phyloP scores from a whole-genome alignment of 306 rosid genomes.

The Phaseolus lunatus region DNA sequence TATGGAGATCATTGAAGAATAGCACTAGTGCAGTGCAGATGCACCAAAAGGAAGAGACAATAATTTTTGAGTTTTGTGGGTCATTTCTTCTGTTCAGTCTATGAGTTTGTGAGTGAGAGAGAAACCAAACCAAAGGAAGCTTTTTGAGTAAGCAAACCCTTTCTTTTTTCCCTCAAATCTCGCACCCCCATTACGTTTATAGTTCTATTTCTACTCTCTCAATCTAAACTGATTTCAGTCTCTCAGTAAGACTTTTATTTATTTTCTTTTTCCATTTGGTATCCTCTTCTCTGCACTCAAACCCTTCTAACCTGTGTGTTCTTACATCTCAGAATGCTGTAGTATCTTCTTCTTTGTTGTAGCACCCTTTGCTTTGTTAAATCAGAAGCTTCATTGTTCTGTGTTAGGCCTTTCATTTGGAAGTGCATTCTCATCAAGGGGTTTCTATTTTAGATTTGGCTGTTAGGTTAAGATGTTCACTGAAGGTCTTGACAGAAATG shows the following conservation, averaged over 20 bases:
- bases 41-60: neutral
- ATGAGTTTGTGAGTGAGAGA: constrained; percentile 10
- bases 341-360: neutral
- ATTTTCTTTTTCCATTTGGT: constrained; percentile 12
- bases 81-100: neutral
- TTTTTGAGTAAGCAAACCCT: constrained; percentile 40
- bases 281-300: constrained; percentile 8
- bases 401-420: neutral
- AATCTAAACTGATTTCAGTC: neutral
- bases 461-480: constrained; percentile 77
- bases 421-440: constrained; percentile 32
- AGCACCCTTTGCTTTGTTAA: neutral
- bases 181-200: constrained; percentile 22
- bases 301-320: neutral
- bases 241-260: neutral
- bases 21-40: neutral
- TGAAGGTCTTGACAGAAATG: constrained; percentile 84
- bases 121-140: constrained; percentile 34
- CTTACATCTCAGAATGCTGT: constrained; percentile 34
- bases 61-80: constrained; percentile 19
- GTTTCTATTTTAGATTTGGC: constrained; percentile 38
- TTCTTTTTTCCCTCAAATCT: constrained; percentile 36
- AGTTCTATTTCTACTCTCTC: neutral
- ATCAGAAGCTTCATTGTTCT: constrained; percentile 6
- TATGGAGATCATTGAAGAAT: constrained; percentile 16